phyloP scores from a whole-genome alignment of 805 yeast species.

The Hanseniaspora guilliermondii region DNA sequence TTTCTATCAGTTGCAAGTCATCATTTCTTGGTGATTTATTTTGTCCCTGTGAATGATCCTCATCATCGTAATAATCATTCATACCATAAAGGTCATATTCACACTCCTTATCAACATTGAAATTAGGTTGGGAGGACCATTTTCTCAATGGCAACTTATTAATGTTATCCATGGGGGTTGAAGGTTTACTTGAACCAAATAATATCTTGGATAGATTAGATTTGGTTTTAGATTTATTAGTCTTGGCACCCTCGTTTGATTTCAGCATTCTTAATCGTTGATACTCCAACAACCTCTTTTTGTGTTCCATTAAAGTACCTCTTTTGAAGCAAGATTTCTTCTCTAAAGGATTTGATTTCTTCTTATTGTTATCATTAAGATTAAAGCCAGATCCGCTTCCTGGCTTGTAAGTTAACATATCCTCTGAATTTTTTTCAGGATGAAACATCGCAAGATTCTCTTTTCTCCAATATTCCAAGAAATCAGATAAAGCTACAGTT shows the following conservation, averaged over 20 bases:
- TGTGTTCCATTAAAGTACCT: not conserved
- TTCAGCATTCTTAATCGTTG: not conserved
- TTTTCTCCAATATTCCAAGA: constrained; percentile 8
- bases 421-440: not conserved
- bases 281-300: not conserved
- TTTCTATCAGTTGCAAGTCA: not conserved
- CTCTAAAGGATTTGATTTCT: not conserved
- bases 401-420: not conserved
- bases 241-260: not conserved
- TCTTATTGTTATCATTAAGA: not conserved
- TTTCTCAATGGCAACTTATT: constrained; percentile 22
- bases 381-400: not conserved
- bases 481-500: not conserved
- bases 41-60: not conserved
- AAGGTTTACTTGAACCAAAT: not conserved
- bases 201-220: constrained; percentile 4
- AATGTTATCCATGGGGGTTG: not conserved
- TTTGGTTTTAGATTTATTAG: not conserved
- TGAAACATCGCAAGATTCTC: constrained; percentile 9
- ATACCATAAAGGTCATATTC: constrained; percentile 12
- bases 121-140: constrained; percentile 21
- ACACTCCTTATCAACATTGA: constrained; percentile 17
- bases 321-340: constrained; percentile 10
- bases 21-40: not conserved
- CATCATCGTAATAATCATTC: constrained; percentile 14